A percentile compares a stretch with the other conserved stretches of the same genome.
Conservation (phyloP, 306 rosid species). For the Nissolia schottii region DNA sequence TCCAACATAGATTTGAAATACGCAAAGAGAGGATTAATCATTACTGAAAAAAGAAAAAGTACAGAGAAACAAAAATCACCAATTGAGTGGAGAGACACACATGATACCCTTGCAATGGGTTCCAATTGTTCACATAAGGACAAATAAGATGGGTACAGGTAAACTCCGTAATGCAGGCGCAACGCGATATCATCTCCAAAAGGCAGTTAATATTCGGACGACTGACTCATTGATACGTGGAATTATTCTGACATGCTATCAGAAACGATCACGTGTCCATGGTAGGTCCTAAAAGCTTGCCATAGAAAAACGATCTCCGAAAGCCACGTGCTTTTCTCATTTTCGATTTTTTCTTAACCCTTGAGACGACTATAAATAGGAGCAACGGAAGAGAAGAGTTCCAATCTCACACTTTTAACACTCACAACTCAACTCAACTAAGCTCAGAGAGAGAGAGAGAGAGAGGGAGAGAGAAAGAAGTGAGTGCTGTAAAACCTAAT, state of each 20-base stretch:
- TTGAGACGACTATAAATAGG: neutral
- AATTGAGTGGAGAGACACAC: too few species aligned
- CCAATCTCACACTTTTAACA: too few species aligned
- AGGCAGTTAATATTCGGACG: neutral
- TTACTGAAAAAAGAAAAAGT: too few species aligned
- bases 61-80: too few species aligned
- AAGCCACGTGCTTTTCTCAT: neutral
- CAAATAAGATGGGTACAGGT: too few species aligned
- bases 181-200: neutral
- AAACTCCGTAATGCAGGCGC: neutral
- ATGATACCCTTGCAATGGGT: too few species aligned
- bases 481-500: neutral
- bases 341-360: neutral
- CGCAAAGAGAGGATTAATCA: too few species aligned
- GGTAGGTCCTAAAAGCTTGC: neutral
- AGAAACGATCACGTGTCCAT: neutral
- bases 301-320: neutral
- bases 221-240: neutral
- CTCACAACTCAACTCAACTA: too few species aligned
- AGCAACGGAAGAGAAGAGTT: neutral
- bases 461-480: neutral
- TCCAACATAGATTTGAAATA: too few species aligned
- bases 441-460: neutral
- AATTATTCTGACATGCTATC: neutral
- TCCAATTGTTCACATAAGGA: neutral